Percentiles rank a stretch among this genome's conserved stretches.
phyloP scores from a whole-genome alignment of 345 rosid species.

The Murraya paniculata region DNA sequence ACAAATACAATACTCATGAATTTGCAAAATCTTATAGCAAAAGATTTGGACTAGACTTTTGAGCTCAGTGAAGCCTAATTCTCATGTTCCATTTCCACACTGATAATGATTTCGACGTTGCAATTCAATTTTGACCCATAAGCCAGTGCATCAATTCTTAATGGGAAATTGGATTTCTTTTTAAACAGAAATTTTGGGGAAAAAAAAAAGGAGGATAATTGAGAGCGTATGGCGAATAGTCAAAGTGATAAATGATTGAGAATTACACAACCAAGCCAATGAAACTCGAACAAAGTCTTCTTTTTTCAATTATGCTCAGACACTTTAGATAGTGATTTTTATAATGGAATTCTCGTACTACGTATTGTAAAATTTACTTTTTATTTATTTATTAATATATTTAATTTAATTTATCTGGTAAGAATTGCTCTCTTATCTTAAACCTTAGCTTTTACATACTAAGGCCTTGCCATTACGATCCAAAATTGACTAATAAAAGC shows the following conservation, averaged over 20 bases:
- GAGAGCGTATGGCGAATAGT: neutral
- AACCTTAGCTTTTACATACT: neutral
- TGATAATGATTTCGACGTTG: neutral
- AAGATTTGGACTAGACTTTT: neutral
- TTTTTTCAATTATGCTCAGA: neutral
- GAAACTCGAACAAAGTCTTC: constrained; percentile 1
- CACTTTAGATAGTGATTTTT: constrained; percentile 10
- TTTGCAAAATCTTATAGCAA: neutral
- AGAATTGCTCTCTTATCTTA: neutral
- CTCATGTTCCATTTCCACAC: neutral
- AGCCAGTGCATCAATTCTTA: neutral
- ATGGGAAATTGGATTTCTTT: neutral
- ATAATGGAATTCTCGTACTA: neutral
- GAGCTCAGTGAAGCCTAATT: neutral
- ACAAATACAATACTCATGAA: neutral
- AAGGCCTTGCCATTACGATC: neutral
- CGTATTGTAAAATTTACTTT: neutral
- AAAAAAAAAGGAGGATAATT: constrained; percentile 1
- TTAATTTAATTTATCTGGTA: neutral
- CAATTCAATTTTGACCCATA: constrained; percentile 9
- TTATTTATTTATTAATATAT: neutral
- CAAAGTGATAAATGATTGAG: constrained; percentile 26
- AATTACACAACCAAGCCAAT: neutral
- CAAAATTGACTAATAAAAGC: neutral
- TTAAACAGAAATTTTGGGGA: neutral